Evolutionary conservation across 768 basidiomycete species (phyloP).

Genomic region (Tylopilus intermedius): DNA sequence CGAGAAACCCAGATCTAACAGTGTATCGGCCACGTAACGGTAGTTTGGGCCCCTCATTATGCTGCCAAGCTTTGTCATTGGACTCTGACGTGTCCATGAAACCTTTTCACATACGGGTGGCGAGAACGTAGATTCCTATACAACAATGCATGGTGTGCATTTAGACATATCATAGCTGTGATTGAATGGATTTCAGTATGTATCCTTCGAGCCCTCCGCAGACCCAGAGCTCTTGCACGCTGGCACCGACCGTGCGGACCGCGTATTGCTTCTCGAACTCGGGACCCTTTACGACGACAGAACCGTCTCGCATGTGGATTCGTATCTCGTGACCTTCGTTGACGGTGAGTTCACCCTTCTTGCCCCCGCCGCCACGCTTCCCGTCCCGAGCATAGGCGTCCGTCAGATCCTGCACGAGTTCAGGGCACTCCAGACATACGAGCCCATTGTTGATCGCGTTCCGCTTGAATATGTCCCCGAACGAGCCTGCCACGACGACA

Average conservation of each 20-base stretch:
- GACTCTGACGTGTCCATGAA: background rate
- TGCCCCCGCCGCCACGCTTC: conserved; percentile 71
- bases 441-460: conserved; percentile 99
- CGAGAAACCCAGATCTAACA: conserved; percentile 2
- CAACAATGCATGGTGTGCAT: background rate
- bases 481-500: conserved; percentile 93
- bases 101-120: background rate
- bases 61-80: background rate
- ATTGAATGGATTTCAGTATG: conserved; percentile 67
- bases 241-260: conserved; percentile 78
- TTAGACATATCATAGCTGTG: conserved; percentile 19
- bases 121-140: background rate
- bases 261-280: conserved; percentile 52
- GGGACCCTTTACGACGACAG: conserved; percentile 47
- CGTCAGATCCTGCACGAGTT: conserved; percentile 83
- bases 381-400: conserved; percentile 67
- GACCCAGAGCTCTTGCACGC: conserved; percentile 97
- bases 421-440: conserved; percentile 90
- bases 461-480: conserved; percentile 98
- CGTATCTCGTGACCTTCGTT: conserved; percentile 60
- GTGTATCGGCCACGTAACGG: conserved; percentile 2
- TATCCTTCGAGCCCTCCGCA: conserved; percentile 92
- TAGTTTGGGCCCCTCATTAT: too few relatives aligned
- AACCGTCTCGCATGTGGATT: conserved; percentile 68
- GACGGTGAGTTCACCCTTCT: conserved; percentile 79